These are phyloP conservation scores for Saccharomycopsis selenospora DNA, from an alignment of 805 yeast species.

Conservation along the genomic window DNA sequence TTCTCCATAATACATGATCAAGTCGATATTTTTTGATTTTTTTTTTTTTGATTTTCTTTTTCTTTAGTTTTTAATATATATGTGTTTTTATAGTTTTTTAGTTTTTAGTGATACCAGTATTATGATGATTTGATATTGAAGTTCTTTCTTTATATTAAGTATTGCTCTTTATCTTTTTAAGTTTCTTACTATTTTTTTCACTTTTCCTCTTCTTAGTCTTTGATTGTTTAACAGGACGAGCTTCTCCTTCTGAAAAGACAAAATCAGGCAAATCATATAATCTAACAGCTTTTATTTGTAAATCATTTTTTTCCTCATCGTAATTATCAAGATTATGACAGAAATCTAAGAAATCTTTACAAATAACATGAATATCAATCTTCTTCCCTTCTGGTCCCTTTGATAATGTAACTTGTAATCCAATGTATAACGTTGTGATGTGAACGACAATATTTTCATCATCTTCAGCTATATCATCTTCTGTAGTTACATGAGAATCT, in stretches of 20 bases:
- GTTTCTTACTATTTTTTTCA: conserved; percentile 32
- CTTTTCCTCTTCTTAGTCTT: conserved; percentile 46
- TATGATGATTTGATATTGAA: no score
- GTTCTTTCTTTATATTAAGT: no score
- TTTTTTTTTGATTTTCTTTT: no score
- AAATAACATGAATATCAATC: conserved; percentile 81
- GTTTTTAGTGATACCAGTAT: no score
- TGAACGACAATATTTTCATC: conserved; percentile 14
- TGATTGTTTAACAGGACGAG: conserved; percentile 55
- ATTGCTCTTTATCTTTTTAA: conserved; percentile 20
- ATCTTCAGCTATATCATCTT: conserved; percentile 10
- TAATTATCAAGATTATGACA: conserved; percentile 71
- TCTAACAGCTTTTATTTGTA: conserved; percentile 63
- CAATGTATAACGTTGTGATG: conserved; percentile 67
- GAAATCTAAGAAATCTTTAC: conserved; percentile 77
- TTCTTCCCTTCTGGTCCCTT: conserved; percentile 42
- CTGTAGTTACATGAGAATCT: conserved; percentile 8
- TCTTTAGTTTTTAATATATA: no score
- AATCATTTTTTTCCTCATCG: conserved; percentile 47
- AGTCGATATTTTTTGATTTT: no score
- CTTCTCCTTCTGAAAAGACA: conserved; percentile 72
- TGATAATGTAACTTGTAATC: conserved; percentile 47
- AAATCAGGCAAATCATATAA: conserved; percentile 76
- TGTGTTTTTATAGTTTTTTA: no score
- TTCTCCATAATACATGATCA: no score